Evolutionary conservation across 1,284 basidiomycete species (phyloP).

Genomic region (Trametes sp.): DNA sequence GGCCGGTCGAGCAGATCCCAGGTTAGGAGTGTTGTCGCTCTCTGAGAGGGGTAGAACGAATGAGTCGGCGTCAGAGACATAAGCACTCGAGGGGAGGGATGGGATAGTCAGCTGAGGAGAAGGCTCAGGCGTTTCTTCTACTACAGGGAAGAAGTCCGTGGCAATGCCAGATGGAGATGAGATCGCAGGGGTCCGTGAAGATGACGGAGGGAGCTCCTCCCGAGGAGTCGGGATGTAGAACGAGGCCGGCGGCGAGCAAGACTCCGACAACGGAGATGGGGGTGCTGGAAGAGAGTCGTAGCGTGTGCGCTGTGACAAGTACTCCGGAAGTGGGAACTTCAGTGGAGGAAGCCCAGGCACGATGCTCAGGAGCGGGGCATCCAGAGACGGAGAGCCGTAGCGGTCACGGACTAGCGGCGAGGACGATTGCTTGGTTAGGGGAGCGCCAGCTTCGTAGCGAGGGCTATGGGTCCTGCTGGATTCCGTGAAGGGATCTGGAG

Average conservation of each 20-base stretch:
- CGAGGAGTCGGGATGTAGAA: constrained; percentile 14
- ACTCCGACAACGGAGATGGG: constrained; percentile 17
- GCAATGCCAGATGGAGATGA: constrained; percentile 13
- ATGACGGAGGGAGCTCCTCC: constrained; percentile 1
- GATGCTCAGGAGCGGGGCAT: constrained; percentile 32
- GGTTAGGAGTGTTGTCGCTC: constrained; percentile 15
- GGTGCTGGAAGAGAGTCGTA: constrained; percentile 27
- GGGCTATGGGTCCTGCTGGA: neutral
- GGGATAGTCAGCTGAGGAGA: constrained; percentile 8
- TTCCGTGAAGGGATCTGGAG: neutral
- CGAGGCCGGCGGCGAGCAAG: constrained; percentile 14
- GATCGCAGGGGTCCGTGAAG: neutral
- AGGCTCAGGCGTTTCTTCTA: constrained; percentile 10
- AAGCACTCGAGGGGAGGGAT: constrained; percentile 11
- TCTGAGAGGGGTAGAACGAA: constrained; percentile 35
- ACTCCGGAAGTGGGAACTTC: constrained; percentile 26
- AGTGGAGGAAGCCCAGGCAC: constrained; percentile 32
- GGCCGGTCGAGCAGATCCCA: neutral
- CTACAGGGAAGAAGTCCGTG: constrained; percentile 28
- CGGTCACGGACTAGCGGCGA: constrained; percentile 10
- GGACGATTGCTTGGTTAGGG: constrained; percentile 1
- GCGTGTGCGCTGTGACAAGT: constrained; percentile 18
- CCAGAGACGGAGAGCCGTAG: constrained; percentile 28
- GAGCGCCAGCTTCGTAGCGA: neutral
- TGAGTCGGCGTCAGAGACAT: constrained; percentile 35